Base-by-base conservation (phyloP, 257 asterid genomes). In the Cordia subcordata region DNA sequence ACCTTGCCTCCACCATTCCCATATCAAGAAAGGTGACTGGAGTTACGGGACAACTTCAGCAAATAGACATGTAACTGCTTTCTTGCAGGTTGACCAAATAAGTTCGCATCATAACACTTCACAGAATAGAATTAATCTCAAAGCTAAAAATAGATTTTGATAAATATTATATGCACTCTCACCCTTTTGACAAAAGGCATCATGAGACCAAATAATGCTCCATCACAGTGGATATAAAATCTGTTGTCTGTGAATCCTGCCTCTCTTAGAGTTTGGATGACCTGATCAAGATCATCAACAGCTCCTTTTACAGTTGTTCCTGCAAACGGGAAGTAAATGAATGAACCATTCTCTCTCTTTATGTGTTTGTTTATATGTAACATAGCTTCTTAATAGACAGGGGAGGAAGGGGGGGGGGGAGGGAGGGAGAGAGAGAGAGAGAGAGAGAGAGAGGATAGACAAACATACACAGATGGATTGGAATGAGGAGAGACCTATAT, bases 241-340 rank as follows among this genome's bases (percentile, higher is more conserved):
- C 61, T 52, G 18, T 71, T 74, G 0, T 71, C 32, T 35, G 77
- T 39, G 32, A 60, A 75, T 0, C 73, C 81, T 22, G 60, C 57
- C 19, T 71, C 68, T 39, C 70, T 58, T 0, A 70, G 71, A 22
- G 59, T 75, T 32, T 67, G 13, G 15, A 74, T 92, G 55, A 92
- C 95, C 62, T 85, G 96, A 81, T 88, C 98, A 49, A 92, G 95
- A 79, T 92, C 96, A 49, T 92, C 99, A 53, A 92, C 96, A 57
- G 95, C 96, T n/a, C 96, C 96, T 72, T 92, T 88, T 44, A 92
- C 96, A 50, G 96, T 92, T 22, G 96, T 92, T 78, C 98, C 96
- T 92, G 82, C 73, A 72, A 62, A 72, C 53, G 58, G 53, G 14
- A 35, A 16, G 18, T 32, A 49, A 15, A 42, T 11, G 8, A 53